Conservation (phyloP, 495 filamentous ascomycete species). For the Penicillium dipodomyicola region DNA sequence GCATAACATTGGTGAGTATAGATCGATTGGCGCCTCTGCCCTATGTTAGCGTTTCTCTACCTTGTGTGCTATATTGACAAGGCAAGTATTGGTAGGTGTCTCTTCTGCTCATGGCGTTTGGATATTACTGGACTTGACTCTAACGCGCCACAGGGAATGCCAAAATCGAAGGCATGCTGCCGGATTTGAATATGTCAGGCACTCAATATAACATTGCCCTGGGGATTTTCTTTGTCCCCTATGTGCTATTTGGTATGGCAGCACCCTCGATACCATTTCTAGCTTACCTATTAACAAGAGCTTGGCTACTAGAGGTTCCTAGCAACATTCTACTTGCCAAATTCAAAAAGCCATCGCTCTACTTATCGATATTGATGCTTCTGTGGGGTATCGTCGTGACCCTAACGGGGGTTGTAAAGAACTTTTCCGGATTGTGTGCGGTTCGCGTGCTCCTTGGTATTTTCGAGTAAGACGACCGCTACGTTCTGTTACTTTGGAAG, state of each 20-base stretch:
- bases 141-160: not conserved
- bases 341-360: not conserved
- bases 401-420: not conserved
- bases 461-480: not conserved
- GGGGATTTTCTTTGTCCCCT: not conserved
- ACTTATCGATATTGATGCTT: not conserved
- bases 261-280: not conserved
- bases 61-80: not conserved
- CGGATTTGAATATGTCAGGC: not conserved
- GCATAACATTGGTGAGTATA: too few species aligned
- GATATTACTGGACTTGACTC: too few species aligned
- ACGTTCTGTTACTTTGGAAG: not conserved
- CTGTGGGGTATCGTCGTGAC: not conserved
- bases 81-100: not conserved
- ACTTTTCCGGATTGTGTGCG: not conserved
- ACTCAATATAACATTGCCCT: not conserved
- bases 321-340: not conserved
- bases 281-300: not conserved
- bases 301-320: not conserved
- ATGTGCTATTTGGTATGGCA: not conserved
- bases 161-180: not conserved
- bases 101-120: too few species aligned
- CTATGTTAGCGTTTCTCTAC: too few species aligned
- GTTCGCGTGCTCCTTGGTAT: not conserved
- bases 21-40: too few species aligned